Percentiles rank a stretch among this genome's conserved stretches.
Evolutionary conservation across 2,329 filamentous ascomycete genomes (phyloP).

Genomic region (Verticillium nubilum): DNA sequence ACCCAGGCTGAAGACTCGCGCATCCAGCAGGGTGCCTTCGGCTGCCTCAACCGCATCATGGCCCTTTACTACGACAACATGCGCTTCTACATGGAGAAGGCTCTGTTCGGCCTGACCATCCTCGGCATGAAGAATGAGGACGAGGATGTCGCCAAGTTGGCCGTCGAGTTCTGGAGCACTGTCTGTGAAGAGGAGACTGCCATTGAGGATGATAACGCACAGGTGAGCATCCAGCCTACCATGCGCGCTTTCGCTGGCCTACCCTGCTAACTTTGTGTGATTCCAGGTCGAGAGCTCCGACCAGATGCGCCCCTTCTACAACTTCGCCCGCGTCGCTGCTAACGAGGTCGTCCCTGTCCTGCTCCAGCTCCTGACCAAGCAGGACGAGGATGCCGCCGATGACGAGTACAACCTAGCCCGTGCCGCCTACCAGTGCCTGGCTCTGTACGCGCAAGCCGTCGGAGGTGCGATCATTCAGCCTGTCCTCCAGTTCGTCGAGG

Average conservation of each 20-base stretch:
- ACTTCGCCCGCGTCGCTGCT: conserved; percentile 89
- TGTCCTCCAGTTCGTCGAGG: conserved; percentile 87
- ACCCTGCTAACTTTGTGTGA: conserved; percentile 7
- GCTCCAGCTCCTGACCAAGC: conserved; percentile 83
- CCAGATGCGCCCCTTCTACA: conserved; percentile 88
- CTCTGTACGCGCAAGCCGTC: conserved; percentile 91
- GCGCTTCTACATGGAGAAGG: conserved; percentile 99
- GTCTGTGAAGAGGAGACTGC: conserved; percentile 98
- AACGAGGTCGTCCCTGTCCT: conserved; percentile 92
- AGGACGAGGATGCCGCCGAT: conserved; percentile 93
- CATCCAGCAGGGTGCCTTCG: conserved; percentile 94
- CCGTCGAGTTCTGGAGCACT: conserved; percentile 99
- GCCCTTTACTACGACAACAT: conserved; percentile 98
- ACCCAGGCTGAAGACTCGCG: conserved; percentile 87
- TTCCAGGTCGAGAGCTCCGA: conserved; percentile 63
- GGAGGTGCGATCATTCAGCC: conserved; percentile 77
- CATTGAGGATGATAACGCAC: conserved; percentile 94
- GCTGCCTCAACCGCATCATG: conserved; percentile 98
- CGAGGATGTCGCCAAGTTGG: conserved; percentile 95
- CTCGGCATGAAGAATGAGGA: conserved; percentile 98
- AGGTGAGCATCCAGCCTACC: conserved; percentile 40
- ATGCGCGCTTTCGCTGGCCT: conserved; percentile 5
- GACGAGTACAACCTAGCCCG: conserved; percentile 97
- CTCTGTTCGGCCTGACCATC: conserved; percentile 92
- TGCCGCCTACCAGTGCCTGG: conserved; percentile 92